Conservation (phyloP, 225 moss, liverwort and hornwort species). For the Ulota crispa region DNA sequence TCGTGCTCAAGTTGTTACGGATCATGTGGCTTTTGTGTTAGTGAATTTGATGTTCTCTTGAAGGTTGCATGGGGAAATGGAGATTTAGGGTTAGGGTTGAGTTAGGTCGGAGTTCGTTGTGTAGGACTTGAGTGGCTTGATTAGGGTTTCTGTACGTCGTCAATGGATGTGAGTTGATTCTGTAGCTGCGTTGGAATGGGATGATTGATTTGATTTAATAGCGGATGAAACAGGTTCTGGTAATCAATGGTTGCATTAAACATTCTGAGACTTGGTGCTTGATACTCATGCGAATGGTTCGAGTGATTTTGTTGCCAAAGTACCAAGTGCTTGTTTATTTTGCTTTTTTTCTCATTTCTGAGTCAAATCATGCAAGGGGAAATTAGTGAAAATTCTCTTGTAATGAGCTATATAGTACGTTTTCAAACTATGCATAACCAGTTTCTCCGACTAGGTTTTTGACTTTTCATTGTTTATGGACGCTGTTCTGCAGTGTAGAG, state of each 20-base stretch:
- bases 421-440: neutral
- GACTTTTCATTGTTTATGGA: neutral
- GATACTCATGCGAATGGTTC: neutral
- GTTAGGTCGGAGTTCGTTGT: neutral
- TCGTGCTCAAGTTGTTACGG: neutral
- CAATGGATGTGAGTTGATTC: neutral
- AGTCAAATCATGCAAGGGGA: neutral
- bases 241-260: neutral
- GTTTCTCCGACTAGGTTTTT: neutral
- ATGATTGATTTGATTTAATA: neutral
- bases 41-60: neutral
- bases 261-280: neutral
- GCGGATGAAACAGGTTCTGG: neutral
- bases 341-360: neutral
- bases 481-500: neutral
- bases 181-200: neutral
- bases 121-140: neutral
- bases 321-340: neutral
- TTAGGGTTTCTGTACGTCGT: neutral
- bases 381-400: neutral
- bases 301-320: neutral
- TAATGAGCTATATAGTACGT: neutral
- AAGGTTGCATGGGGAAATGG: neutral
- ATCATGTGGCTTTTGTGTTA: neutral
- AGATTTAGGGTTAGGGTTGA: conserved; percentile 13